These are phyloP conservation scores for Cystofilobasidium capitatum DNA, from an alignment of 768 basidiomycete genomes.

Conservation along the genomic window DNA sequence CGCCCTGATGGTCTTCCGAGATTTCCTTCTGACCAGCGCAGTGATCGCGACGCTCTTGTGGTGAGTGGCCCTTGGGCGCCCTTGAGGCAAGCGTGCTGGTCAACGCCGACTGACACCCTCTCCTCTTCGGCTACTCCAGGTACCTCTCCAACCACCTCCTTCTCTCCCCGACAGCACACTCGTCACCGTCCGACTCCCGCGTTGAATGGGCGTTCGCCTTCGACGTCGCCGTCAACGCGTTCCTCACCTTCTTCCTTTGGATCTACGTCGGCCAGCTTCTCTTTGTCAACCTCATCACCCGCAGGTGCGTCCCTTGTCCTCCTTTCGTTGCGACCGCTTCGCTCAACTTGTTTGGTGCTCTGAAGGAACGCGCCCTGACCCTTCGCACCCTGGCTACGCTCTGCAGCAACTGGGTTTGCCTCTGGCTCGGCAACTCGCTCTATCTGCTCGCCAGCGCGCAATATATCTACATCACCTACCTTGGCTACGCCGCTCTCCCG, in stretches of 20 bases:
- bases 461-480: constrained; percentile 23
- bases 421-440: constrained; percentile 26
- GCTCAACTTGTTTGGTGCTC: not conserved
- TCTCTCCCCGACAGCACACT: constrained; percentile 60
- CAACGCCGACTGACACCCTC: not conserved
- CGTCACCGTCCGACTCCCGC: constrained; percentile 49
- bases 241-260: constrained; percentile 85
- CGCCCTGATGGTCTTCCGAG: constrained; percentile 73
- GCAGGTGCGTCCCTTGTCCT: constrained; percentile 40
- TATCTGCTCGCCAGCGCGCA: constrained; percentile 23
- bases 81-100: not conserved
- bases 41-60: constrained; percentile 65
- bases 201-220: constrained; percentile 94
- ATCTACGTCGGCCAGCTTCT: constrained; percentile 83
- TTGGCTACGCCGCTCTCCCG: constrained; percentile 56
- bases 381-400: not conserved
- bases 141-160: constrained; percentile 63
- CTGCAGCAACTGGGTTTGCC: constrained; percentile 26
- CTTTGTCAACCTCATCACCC: constrained; percentile 69
- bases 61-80: constrained; percentile 41
- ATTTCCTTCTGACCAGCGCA: constrained; percentile 73
- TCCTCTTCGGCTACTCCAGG: constrained; percentile 42
- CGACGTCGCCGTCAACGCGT: constrained; percentile 92
- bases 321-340: not conserved
- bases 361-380: not conserved